A percentile compares a stretch with the other conserved stretches of the same genome.
Evolutionary conservation across 805 yeast species (phyloP).

Genomic region (Suhomyces pyralidae): DNA sequence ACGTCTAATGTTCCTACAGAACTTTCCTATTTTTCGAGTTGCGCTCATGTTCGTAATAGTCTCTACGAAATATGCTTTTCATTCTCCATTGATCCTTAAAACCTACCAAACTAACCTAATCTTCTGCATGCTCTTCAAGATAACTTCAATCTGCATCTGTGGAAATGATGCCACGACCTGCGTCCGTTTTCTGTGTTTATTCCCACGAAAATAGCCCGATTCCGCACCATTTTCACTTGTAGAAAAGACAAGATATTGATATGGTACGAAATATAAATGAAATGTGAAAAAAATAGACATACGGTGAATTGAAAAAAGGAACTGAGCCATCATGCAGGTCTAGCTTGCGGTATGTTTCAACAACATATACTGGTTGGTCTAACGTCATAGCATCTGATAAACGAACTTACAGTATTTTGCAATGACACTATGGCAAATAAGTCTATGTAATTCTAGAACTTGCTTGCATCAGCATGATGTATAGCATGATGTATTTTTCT

Average conservation of each 20-base stretch:
- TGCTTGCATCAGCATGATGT: neutral
- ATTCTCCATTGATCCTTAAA: neutral
- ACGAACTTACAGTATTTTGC: neutral
- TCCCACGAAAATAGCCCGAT: neutral
- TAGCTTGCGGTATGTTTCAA: neutral
- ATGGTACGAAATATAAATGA: neutral
- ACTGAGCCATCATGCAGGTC: neutral
- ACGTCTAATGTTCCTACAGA: neutral
- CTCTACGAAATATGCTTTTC: neutral
- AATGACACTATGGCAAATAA: neutral
- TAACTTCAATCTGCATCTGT: neutral
- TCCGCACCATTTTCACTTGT: neutral
- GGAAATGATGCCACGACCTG: neutral
- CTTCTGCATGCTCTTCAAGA: neutral
- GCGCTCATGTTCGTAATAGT: neutral
- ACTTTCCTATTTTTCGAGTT: neutral
- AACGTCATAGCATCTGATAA: neutral
- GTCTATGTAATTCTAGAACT: neutral
- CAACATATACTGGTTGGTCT: neutral
- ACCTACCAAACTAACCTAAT: neutral
- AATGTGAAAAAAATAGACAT: neutral
- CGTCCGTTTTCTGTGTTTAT: neutral
- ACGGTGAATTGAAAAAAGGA: neutral
- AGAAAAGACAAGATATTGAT: neutral
- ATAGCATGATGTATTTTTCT: neutral